phyloP scores from a whole-genome alignment of 177 flowering plant species.

The Vitis hybrid region DNA sequence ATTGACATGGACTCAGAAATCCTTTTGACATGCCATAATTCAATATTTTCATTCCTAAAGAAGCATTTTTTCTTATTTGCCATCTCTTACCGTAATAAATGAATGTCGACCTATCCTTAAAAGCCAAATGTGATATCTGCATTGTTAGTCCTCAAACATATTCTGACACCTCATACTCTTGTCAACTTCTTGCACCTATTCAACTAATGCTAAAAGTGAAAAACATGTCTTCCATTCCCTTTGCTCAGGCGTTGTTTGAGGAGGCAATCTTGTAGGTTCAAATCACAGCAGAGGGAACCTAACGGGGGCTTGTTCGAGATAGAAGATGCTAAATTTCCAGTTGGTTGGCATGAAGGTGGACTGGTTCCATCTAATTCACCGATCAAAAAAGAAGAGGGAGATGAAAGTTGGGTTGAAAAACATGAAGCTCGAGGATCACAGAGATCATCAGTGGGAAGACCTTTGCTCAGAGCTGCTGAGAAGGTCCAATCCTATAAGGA shows the following conservation, averaged over 20 bases:
- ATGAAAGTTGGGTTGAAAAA: constrained; percentile 9
- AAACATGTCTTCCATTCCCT: neutral
- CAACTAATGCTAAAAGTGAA: too few species aligned
- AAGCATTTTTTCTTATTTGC: too few species aligned
- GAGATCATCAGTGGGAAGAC: constrained; percentile 62
- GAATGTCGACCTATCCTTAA: too few species aligned
- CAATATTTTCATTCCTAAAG: too few species aligned
- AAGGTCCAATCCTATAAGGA: constrained; percentile 83
- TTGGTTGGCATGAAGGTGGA: constrained; percentile 17
- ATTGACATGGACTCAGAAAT: too few species aligned
- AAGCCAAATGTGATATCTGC: too few species aligned
- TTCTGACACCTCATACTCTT: too few species aligned
- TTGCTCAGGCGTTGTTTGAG: constrained; percentile 49
- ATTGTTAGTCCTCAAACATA: too few species aligned
- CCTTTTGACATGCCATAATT: too few species aligned
- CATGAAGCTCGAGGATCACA: constrained; percentile 20
- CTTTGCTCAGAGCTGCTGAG: constrained; percentile 57
- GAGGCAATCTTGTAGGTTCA: constrained; percentile 51
- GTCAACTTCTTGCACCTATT: too few species aligned
- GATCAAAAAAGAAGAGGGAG: constrained; percentile 12
- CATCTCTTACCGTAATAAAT: too few species aligned
- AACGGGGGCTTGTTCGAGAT: constrained; percentile 59
- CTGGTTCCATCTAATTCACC: constrained; percentile 9
- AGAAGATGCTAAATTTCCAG: constrained; percentile 39
- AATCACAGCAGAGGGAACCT: constrained; percentile 30